phyloP scores from a whole-genome alignment of 2,329 filamentous ascomycete genomes.

The Apiospora marii region DNA sequence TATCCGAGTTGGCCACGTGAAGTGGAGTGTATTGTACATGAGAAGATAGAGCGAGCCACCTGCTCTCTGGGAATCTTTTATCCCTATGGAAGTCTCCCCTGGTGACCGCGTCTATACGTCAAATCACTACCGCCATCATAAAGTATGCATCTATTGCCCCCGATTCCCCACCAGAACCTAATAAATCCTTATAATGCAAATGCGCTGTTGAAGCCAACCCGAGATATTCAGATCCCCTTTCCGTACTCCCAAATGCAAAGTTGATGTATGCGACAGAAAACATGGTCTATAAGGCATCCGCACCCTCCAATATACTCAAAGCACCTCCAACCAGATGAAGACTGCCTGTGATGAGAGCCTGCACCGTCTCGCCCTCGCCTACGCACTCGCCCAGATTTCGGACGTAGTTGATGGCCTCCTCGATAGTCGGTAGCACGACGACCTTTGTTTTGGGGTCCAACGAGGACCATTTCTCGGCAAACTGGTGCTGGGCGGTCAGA shows the following conservation, averaged over 20 bases:
- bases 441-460: slow-evolving; percentile 57
- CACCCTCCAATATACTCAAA: slow-evolving; percentile 57
- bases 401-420: slow-evolving; percentile 61
- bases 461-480: slow-evolving; percentile 58
- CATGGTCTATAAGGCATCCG: slow-evolving; percentile 49
- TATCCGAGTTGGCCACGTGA: too few relatives aligned
- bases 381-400: slow-evolving; percentile 45
- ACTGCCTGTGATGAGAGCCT: slow-evolving; percentile 67
- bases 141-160: background rate
- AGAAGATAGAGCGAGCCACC: background rate
- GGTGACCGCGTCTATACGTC: background rate
- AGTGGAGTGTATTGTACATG: background rate
- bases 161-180: background rate
- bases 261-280: background rate
- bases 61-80: background rate
- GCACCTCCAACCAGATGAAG: slow-evolving; percentile 68
- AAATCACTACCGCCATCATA: background rate
- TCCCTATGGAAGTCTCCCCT: background rate
- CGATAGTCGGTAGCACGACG: slow-evolving; percentile 59
- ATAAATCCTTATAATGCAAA: background rate
- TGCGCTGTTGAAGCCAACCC: slow-evolving; percentile 4
- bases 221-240: background rate
- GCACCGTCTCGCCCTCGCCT: slow-evolving; percentile 44
- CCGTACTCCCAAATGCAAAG: slow-evolving; percentile 6
- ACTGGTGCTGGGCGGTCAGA: slow-evolving; percentile 60